These are phyloP conservation scores for Solanum hybrid DNA, from an alignment of 305 asterid species.

Conservation along the genomic window DNA sequence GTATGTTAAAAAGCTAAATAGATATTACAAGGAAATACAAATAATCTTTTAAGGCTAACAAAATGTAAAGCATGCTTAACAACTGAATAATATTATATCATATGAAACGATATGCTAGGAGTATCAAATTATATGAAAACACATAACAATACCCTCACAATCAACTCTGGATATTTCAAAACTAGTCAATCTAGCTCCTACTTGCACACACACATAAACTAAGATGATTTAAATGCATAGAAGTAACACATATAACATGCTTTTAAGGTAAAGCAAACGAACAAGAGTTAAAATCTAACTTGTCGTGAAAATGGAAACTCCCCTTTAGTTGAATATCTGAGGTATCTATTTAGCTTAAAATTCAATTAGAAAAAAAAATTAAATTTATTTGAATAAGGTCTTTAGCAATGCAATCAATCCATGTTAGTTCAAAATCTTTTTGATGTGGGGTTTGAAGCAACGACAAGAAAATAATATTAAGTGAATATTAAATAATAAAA, in stretches of 20 bases:
- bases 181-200: background rate
- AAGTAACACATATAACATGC: background rate
- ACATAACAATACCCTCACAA: background rate
- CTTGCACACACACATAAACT: background rate
- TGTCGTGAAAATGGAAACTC: background rate
- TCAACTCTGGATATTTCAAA: background rate
- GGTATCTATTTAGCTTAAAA: background rate
- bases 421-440: background rate
- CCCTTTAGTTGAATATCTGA: background rate
- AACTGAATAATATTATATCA: background rate
- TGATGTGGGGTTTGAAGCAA: background rate
- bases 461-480: too few species aligned
- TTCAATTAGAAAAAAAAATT: background rate
- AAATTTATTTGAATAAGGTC: background rate
- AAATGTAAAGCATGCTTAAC: background rate
- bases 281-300: background rate
- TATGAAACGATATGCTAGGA: background rate
- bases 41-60: background rate
- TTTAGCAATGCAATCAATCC: background rate
- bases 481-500: background rate
- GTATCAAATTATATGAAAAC: background rate
- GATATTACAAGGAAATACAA: background rate
- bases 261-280: background rate
- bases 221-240: background rate
- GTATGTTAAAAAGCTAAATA: background rate